Conservation (phyloP, 129 eudicot species). For the Lactuca sativa region DNA sequence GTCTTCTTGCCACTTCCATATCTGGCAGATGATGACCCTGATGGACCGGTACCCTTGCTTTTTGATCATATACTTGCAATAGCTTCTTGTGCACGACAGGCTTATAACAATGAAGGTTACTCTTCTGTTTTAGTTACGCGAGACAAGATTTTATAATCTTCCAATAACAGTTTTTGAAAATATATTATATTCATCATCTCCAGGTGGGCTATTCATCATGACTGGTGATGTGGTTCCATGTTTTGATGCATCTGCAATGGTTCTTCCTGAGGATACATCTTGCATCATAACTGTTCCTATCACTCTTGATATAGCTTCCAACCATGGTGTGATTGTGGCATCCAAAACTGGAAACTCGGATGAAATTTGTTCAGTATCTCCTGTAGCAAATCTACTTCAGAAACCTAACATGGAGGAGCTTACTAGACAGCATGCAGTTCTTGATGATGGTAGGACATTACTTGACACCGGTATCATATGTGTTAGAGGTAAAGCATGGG, state of each 20-base stretch:
- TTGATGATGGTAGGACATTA: constrained; percentile 88
- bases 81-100: constrained; percentile 95
- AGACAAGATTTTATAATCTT: neutral
- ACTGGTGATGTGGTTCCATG: constrained; percentile 99
- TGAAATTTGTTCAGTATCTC: constrained; percentile 40
- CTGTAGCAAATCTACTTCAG: constrained; percentile 86
- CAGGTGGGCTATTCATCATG: constrained; percentile 96
- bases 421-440: constrained; percentile 58
- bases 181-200: constrained; percentile 14
- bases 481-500: constrained; percentile 93
- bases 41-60: constrained; percentile 96
- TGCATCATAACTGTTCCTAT: constrained; percentile 92
- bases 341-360: constrained; percentile 44
- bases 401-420: constrained; percentile 85
- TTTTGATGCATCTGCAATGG: constrained; percentile 89
- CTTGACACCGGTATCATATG: constrained; percentile 95
- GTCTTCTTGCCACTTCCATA: constrained; percentile 95
- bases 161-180: neutral
- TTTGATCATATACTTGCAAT: constrained; percentile 98
- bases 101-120: constrained; percentile 77
- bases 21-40: constrained; percentile 94
- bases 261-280: constrained; percentile 82
- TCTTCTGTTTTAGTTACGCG: constrained; percentile 13
- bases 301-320: constrained; percentile 92
- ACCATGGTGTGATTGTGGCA: constrained; percentile 96